Percentiles rank a stretch among this genome's conserved stretches.
These are phyloP conservation scores for Diaporthe sp. DNA, from an alignment of 2,329 filamentous ascomycete genomes.

Conservation along the genomic window DNA sequence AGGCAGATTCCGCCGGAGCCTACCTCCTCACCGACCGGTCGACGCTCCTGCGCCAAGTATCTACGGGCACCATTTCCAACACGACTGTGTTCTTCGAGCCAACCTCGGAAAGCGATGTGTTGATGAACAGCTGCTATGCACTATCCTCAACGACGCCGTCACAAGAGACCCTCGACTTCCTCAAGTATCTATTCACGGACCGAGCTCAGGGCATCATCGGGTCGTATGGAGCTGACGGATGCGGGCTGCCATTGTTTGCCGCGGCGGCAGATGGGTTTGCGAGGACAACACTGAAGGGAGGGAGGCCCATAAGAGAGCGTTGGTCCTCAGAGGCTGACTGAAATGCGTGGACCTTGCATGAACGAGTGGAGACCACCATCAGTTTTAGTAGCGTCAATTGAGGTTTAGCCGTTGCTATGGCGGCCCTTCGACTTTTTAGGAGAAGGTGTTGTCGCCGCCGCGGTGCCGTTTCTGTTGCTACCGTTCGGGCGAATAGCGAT, in stretches of 20 bases:
- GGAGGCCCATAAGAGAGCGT: background rate
- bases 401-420: no score
- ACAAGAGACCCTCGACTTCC: constrained; percentile 10
- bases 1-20: constrained; percentile 28
- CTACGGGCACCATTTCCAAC: constrained; percentile 20
- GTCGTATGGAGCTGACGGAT: constrained; percentile 15
- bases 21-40: constrained; percentile 41
- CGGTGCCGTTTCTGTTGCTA: no score
- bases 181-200: constrained; percentile 30
- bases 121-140: constrained; percentile 40
- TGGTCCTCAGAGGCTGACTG: background rate
- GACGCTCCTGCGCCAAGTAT: constrained; percentile 38
- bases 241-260: constrained; percentile 26
- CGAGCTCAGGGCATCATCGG: constrained; percentile 17
- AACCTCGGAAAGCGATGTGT: constrained; percentile 14
- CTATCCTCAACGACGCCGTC: constrained; percentile 16
- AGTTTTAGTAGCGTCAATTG: background rate
- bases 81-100: constrained; percentile 39
- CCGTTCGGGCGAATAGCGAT: no score
- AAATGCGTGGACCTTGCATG: background rate
- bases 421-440: no score
- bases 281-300: constrained; percentile 7
- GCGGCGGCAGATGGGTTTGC: constrained; percentile 23
- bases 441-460: no score
- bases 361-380: background rate